phyloP scores from a whole-genome alignment of 75 land plant species.

The Sequoia sempervirens region DNA sequence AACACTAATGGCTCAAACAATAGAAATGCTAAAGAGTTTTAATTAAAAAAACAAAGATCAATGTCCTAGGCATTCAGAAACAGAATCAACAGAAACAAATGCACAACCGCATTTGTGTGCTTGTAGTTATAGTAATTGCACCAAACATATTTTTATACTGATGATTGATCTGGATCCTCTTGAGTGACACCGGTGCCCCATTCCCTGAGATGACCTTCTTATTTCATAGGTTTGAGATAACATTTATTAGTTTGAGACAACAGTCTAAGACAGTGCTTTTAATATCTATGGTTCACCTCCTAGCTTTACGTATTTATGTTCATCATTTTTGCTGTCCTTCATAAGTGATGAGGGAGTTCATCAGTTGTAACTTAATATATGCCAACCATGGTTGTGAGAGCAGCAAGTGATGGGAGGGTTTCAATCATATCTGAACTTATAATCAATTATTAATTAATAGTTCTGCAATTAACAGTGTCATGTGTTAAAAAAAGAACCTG shows the following conservation, averaged over 20 bases:
- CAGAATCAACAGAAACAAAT: no score
- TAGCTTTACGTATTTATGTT: neutral
- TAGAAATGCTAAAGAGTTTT: neutral
- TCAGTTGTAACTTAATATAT: neutral
- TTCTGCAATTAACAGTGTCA: neutral
- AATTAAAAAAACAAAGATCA: neutral
- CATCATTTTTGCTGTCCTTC: neutral
- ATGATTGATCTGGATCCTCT: neutral
- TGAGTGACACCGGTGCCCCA: neutral
- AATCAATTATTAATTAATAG: no score
- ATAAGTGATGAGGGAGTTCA: neutral
- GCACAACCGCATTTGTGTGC: no score
- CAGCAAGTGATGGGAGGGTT: neutral
- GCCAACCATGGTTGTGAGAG: neutral
- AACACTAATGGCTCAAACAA: neutral
- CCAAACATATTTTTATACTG: neutral
- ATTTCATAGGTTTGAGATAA: neutral
- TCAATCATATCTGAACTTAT: no score
- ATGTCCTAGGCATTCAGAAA: no score
- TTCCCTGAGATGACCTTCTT: neutral
- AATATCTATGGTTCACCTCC: neutral
- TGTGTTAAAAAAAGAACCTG: neutral
- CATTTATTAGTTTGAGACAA: neutral
- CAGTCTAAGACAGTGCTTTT: neutral
- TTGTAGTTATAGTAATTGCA: neutral